phyloP scores from a whole-genome alignment of 1,284 basidiomycete genomes.

The Cutaneotrichosporon cutaneum region DNA sequence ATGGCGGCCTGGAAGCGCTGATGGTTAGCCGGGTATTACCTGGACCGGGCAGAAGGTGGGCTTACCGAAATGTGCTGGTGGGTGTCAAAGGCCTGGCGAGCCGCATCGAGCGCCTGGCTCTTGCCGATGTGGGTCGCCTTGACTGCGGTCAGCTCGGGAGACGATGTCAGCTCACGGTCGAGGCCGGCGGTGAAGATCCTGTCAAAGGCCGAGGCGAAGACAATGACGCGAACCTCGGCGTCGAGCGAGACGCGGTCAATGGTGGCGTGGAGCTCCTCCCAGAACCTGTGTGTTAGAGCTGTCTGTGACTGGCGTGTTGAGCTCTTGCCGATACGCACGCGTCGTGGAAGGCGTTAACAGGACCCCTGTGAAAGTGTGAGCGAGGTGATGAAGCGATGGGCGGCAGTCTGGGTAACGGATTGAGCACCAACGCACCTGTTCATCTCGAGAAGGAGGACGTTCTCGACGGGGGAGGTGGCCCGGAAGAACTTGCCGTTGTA shows the following conservation, averaged over 20 bases:
- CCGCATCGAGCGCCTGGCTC: slow-evolving; percentile 55
- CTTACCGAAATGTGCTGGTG: slow-evolving; percentile 58
- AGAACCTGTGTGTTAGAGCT: slow-evolving; percentile 60
- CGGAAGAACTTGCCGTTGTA: slow-evolving; percentile 38
- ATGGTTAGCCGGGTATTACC: slow-evolving; percentile 4
- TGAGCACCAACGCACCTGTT: slow-evolving; percentile 40
- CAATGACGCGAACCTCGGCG: slow-evolving; percentile 65
- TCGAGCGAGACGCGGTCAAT: slow-evolving; percentile 63
- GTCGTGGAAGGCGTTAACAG: slow-evolving; percentile 72
- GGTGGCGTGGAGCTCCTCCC: slow-evolving; percentile 65
- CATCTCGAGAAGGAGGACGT: slow-evolving; percentile 51
- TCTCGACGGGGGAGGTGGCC: slow-evolving; percentile 26
- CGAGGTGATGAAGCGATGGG: not conserved
- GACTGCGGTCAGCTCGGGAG: slow-evolving; percentile 5
- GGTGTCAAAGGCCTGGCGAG: slow-evolving; percentile 59
- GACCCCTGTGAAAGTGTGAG: slow-evolving; percentile 55
- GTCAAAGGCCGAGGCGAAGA: slow-evolving; percentile 67
- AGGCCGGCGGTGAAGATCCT: slow-evolving; percentile 78
- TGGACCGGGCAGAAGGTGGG: not conserved
- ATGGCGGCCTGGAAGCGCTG: slow-evolving; percentile 71
- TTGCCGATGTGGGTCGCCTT: slow-evolving; percentile 13
- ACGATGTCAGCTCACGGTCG: slow-evolving; percentile 62
- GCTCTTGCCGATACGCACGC: slow-evolving; percentile 53
- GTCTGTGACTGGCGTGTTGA: not conserved
- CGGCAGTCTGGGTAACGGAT: not conserved